These are phyloP conservation scores for Martiniozyma asiatica DNA, from an alignment of 1,139 yeast genomes.

Conservation along the genomic window DNA sequence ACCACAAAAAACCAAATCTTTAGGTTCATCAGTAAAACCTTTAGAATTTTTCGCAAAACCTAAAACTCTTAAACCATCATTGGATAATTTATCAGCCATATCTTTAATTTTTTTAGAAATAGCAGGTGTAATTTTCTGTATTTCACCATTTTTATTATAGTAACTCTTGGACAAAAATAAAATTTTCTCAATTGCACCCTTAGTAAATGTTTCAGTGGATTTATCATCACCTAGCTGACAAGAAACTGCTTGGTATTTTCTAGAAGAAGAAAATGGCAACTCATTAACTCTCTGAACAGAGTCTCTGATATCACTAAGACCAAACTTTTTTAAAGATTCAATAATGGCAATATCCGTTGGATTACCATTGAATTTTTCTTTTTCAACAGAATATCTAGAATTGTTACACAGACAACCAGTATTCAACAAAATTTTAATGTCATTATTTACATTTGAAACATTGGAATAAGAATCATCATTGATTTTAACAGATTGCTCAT, in stretches of 20 bases:
- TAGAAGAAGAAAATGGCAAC: conserved; percentile 69
- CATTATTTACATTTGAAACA: conserved; percentile 34
- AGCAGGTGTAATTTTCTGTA: conserved; percentile 40
- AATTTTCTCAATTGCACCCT: conserved; percentile 85
- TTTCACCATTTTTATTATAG: conserved; percentile 44
- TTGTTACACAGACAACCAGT: conserved; percentile 77
- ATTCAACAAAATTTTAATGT: conserved; percentile 44
- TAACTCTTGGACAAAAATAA: conserved; percentile 50
- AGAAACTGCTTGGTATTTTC: conserved; percentile 85
- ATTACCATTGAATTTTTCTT: conserved; percentile 70
- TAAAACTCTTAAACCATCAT: conserved; percentile 77
- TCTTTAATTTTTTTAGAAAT: conserved; percentile 33
- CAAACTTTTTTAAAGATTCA: conserved; percentile 62
- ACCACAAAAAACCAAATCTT: conserved; percentile 66
- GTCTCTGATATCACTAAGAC: conserved; percentile 56
- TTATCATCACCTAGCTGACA: conserved; percentile 47
- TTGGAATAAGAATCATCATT: conserved; percentile 34
- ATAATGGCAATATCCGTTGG: conserved; percentile 89
- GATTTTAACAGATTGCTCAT: conserved; percentile 5
- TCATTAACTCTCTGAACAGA: conserved; percentile 51
- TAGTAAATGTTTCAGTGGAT: conserved; percentile 52
- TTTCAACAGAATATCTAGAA: conserved; percentile 56
- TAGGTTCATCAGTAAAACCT: conserved; percentile 31
- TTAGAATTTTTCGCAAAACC: conserved; percentile 55
- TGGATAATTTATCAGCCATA: conserved; percentile 56